Evolutionary conservation across 108 stramenopile species (phyloP).

Genomic region (Fragilaria radians): DNA sequence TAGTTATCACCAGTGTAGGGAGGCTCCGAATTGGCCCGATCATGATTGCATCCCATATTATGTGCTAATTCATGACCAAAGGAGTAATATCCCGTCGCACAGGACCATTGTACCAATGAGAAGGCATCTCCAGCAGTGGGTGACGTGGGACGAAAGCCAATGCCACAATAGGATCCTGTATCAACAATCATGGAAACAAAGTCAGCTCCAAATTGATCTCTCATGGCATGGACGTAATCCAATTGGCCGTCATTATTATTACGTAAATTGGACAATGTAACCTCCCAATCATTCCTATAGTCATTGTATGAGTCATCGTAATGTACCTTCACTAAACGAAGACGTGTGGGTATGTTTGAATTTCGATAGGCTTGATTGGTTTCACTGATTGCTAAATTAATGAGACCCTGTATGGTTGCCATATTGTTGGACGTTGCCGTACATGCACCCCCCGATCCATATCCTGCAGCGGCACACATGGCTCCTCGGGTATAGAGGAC

Average conservation of each 20-base stretch:
- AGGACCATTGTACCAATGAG: slow-evolving; percentile 1
- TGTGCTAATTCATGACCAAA: slow-evolving; percentile 18
- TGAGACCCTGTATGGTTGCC: slow-evolving; percentile 10
- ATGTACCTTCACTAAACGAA: slow-evolving; percentile 5
- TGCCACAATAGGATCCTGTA: slow-evolving; percentile 11
- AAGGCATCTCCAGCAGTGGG: slow-evolving; percentile 7
- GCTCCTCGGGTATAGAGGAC: slow-evolving; percentile 8
- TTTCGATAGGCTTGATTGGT: slow-evolving; percentile 11
- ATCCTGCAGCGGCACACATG: slow-evolving; percentile 7
- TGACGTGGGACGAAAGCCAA: slow-evolving; percentile 2
- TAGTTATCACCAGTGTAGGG: neutral
- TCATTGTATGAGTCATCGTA: neutral
- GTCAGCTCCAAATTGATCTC: slow-evolving; percentile 15
- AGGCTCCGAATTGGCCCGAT: neutral
- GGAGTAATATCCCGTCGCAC: slow-evolving; percentile 9
- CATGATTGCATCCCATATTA: slow-evolving; percentile 8
- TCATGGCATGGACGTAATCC: neutral
- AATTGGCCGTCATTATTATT: neutral
- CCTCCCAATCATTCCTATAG: slow-evolving; percentile 2
- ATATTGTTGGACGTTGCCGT: slow-evolving; percentile 11
- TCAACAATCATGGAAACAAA: slow-evolving; percentile 12
- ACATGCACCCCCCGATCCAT: slow-evolving; percentile 2
- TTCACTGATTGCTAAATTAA: slow-evolving; percentile 14
- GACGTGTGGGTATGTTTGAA: neutral
- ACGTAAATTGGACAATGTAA: neutral